phyloP scores from a whole-genome alignment of 345 rosid species.

The Salix purpurea region DNA sequence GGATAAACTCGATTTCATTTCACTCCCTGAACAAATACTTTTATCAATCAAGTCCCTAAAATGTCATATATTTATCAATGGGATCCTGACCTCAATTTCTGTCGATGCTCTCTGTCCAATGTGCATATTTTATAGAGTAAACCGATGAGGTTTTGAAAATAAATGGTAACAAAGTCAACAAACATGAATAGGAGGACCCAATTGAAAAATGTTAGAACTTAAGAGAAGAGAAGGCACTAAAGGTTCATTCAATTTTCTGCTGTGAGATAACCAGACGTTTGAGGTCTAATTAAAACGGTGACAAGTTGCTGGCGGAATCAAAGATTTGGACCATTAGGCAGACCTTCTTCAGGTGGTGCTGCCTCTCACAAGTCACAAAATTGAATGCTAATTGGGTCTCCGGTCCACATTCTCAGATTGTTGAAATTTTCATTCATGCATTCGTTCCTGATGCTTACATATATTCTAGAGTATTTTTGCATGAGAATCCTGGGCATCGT shows the following conservation, averaged over 20 bases:
- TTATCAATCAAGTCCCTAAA: not conserved
- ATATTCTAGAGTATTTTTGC: constrained; percentile 1
- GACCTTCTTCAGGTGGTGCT: no score
- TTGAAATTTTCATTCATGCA: not conserved
- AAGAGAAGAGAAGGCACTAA: not conserved
- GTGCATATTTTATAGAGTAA: not conserved
- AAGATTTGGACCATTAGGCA: not conserved
- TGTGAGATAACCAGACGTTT: not conserved
- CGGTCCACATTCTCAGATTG: constrained; percentile 5
- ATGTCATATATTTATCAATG: not conserved
- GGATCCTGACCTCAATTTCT: no score
- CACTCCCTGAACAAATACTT: not conserved
- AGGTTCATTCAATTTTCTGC: not conserved
- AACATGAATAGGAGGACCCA: no score
- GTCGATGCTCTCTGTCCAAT: no score
- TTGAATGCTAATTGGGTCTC: not conserved
- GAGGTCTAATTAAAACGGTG: not conserved
- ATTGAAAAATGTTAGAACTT: not conserved
- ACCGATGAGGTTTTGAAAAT: not conserved
- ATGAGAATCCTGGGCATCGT: not conserved
- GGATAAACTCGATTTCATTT: not conserved
- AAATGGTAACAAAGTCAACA: not conserved
- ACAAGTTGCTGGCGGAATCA: not conserved
- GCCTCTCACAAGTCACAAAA: not conserved
- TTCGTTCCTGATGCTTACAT: not conserved